phyloP scores from a whole-genome alignment of 208 protist species.

The Trypanosoma rangeli region DNA sequence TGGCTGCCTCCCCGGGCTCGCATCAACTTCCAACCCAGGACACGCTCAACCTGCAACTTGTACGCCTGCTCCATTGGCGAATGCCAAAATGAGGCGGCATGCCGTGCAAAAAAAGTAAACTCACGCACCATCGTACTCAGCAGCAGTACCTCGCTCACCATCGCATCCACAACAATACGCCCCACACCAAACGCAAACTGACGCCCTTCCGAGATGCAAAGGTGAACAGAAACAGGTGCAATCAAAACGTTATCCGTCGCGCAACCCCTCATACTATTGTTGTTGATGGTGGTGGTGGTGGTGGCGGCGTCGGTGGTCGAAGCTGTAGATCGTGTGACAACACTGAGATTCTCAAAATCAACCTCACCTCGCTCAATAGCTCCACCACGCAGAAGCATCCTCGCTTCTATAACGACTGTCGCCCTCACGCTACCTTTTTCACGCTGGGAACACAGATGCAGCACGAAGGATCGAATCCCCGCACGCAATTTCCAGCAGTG shows the following conservation, averaged over 20 bases:
- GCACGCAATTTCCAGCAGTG: background rate
- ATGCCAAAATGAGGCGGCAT: background rate
- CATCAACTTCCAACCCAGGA: conserved; percentile 14
- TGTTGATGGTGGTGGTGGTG: background rate
- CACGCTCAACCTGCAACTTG: conserved; percentile 12
- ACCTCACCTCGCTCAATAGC: conserved; percentile 11
- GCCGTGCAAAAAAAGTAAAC: background rate
- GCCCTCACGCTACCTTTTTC: conserved; percentile 1
- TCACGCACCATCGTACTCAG: conserved; percentile 11
- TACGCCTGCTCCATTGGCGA: conserved; percentile 15
- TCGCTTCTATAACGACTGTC: conserved; percentile 9
- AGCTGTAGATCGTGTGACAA: conserved; percentile 1
- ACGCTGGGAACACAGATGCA: background rate
- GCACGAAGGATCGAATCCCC: conserved; percentile 1
- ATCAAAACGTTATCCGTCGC: conserved; percentile 11
- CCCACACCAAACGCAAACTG: background rate
- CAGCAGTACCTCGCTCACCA: conserved; percentile 7
- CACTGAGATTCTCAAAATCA: conserved; percentile 10
- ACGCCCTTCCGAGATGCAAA: conserved; percentile 11
- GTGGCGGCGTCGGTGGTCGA: background rate
- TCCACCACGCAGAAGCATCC: background rate
- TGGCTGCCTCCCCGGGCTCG: background rate
- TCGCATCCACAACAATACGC: conserved; percentile 14
- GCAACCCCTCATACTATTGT: background rate
- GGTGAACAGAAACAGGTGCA: conserved; percentile 10